Evolutionary conservation across 163 green algal genomes (phyloP).

Genomic region (Chlorella variabilis): DNA sequence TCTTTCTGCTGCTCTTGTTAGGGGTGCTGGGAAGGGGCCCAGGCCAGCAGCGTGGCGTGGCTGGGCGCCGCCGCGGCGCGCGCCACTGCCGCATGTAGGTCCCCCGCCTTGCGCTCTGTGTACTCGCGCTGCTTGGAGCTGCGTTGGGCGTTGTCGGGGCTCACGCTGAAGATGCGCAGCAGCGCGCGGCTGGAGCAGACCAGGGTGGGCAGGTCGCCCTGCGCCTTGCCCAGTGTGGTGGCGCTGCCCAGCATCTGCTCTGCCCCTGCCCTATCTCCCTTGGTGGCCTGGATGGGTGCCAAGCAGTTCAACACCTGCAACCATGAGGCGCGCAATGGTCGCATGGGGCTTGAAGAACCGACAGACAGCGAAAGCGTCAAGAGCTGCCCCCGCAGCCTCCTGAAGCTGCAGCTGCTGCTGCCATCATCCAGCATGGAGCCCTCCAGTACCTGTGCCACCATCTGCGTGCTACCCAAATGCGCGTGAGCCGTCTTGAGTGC

Average conservation of each 20-base stretch:
- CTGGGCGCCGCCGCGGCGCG: not conserved
- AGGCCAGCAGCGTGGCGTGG: constrained; percentile 23
- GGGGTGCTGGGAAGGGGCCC: not conserved
- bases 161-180: not conserved
- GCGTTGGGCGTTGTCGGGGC: not conserved
- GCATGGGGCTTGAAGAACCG: no score
- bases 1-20: not conserved
- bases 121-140: not conserved
- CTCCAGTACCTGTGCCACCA: constrained; percentile 13
- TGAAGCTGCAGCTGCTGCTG: not conserved
- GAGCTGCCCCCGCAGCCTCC: not conserved
- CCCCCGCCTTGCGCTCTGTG: constrained; percentile 9
- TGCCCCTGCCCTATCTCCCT: constrained; percentile 34
- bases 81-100: not conserved
- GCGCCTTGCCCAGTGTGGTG: constrained; percentile 33
- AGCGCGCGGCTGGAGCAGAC: constrained; percentile 8
- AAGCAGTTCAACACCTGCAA: constrained; percentile 34
- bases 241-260: constrained; percentile 35
- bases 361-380: no score
- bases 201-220: constrained; percentile 38
- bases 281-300: constrained; percentile 36
- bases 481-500: constrained; percentile 16
- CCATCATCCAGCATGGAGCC: not conserved
- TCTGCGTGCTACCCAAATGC: constrained; percentile 19
- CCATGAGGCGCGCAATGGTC: not conserved